A percentile compares a stretch with the other conserved stretches of the same genome.
Evolutionary conservation across 1,284 basidiomycete genomes (phyloP).

Genomic region (Dichomitus squalens): DNA sequence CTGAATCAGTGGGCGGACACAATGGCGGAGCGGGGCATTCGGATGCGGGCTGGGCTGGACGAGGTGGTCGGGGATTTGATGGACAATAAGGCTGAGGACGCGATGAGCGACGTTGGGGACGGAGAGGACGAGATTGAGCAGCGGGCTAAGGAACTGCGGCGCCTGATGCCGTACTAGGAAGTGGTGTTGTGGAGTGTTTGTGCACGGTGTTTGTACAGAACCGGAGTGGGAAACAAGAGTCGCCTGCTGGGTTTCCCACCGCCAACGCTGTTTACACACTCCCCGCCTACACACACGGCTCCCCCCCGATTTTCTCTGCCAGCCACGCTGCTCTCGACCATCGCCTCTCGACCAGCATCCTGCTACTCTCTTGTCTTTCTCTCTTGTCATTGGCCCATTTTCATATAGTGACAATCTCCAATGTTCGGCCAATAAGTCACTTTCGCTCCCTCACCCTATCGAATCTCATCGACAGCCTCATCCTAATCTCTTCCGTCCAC

Average conservation of each 20-base stretch:
- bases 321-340: conserved; percentile 6
- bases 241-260: conserved; percentile 4
- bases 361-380: conserved; percentile 19
- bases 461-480: conserved; percentile 22
- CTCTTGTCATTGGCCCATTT: conserved; percentile 8
- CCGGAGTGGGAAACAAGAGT: background rate
- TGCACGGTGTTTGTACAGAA: conserved; percentile 19
- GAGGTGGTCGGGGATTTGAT: conserved; percentile 53
- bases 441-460: conserved; percentile 24
- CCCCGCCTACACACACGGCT: background rate
- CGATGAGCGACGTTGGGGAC: conserved; percentile 28
- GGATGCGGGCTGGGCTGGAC: conserved; percentile 70
- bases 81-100: conserved; percentile 26
- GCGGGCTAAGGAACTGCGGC: conserved; percentile 57
- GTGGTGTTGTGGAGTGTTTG: conserved; percentile 19
- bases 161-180: conserved; percentile 63
- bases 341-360: conserved; percentile 10
- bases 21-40: conserved; percentile 83
- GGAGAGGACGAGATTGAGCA: conserved; percentile 61
- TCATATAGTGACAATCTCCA: conserved; percentile 4
- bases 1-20: conserved; percentile 71
- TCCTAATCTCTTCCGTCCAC: conserved; percentile 24
- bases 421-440: conserved; percentile 30
- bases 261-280: conserved; percentile 14
- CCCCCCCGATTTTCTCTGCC: conserved; percentile 9